phyloP scores from a whole-genome alignment of 495 filamentous ascomycete genomes.

The Xylaria acuta region DNA sequence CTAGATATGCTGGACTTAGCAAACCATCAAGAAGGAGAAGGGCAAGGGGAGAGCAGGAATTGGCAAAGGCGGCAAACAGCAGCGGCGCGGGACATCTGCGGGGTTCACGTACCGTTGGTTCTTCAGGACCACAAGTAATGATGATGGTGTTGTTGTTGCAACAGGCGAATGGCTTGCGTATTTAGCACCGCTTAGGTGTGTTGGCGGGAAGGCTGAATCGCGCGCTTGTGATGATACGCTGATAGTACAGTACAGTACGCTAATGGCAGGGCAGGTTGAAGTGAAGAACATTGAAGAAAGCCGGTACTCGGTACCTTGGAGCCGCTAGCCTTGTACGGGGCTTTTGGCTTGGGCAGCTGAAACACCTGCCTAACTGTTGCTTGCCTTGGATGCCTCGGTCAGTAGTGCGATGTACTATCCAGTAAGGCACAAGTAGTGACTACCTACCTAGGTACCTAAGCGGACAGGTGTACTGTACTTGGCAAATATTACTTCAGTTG shows the following conservation, averaged over 20 bases:
- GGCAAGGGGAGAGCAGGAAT: not conserved
- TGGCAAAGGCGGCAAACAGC: not conserved
- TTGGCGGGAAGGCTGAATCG: constrained; percentile 27
- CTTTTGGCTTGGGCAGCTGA: not conserved
- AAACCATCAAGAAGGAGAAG: not conserved
- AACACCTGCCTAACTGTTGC: not conserved
- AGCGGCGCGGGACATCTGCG: not conserved
- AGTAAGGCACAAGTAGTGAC: not conserved
- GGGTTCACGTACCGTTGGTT: constrained; percentile 9
- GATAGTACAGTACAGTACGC: not conserved
- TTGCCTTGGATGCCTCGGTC: not conserved
- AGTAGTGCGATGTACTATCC: not conserved
- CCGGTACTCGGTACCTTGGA: not conserved
- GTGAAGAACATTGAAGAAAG: not conserved
- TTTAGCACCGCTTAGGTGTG: constrained; percentile 1
- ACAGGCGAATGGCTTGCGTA: constrained; percentile 7
- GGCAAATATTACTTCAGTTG: not conserved
- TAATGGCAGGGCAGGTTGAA: not conserved
- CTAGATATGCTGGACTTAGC: not conserved
- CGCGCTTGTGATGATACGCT: constrained; percentile 14
- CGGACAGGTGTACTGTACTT: not conserved
- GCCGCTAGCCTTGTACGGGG: not conserved
- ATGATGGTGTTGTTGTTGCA: constrained; percentile 19
- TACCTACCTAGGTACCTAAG: no score
- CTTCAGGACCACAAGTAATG: not conserved